These are phyloP conservation scores for Hypoxylon sp. DNA, from an alignment of 2,329 filamentous ascomycete species.

Conservation along the genomic window DNA sequence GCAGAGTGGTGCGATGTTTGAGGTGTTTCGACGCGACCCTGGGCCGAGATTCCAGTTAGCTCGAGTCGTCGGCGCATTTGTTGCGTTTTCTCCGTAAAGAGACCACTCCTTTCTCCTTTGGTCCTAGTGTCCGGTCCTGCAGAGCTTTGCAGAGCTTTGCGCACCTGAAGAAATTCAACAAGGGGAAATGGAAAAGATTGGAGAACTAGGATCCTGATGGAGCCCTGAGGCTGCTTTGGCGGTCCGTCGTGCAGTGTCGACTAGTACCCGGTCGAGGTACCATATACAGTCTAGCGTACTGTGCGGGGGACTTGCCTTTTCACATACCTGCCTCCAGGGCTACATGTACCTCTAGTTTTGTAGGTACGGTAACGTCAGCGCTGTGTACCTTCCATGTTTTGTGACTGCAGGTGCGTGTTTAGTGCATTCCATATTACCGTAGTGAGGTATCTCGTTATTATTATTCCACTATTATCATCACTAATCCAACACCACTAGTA, in stretches of 20 bases:
- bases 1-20: slow-evolving; percentile 54
- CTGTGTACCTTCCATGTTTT: not conserved
- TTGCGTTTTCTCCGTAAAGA: slow-evolving; percentile 53
- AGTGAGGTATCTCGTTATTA: not conserved
- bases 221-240: slow-evolving; percentile 53
- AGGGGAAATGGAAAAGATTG: slow-evolving; percentile 46
- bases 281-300: not conserved
- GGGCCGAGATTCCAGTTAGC: slow-evolving; percentile 57
- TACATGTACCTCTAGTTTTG: too few relatives aligned
- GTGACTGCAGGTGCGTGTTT: slow-evolving; percentile 7
- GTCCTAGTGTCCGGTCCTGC: slow-evolving; percentile 51
- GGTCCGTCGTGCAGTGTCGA: slow-evolving; percentile 49
- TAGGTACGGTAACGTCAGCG: not conserved
- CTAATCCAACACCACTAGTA: too few relatives aligned
- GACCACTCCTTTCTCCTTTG: slow-evolving; percentile 51
- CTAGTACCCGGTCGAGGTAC: not conserved
- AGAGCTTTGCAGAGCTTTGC: slow-evolving; percentile 35
- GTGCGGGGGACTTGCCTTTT: not conserved
- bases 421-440: slow-evolving; percentile 12
- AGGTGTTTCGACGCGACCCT: slow-evolving; percentile 57
- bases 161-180: slow-evolving; percentile 37
- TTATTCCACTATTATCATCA: too few relatives aligned
- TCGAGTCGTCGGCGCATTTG: slow-evolving; percentile 52
- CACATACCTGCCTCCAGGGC: too few relatives aligned
- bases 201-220: slow-evolving; percentile 47